These are phyloP conservation scores for Cinchona pubescens DNA, from an alignment of 257 asterid species.

Conservation along the genomic window DNA sequence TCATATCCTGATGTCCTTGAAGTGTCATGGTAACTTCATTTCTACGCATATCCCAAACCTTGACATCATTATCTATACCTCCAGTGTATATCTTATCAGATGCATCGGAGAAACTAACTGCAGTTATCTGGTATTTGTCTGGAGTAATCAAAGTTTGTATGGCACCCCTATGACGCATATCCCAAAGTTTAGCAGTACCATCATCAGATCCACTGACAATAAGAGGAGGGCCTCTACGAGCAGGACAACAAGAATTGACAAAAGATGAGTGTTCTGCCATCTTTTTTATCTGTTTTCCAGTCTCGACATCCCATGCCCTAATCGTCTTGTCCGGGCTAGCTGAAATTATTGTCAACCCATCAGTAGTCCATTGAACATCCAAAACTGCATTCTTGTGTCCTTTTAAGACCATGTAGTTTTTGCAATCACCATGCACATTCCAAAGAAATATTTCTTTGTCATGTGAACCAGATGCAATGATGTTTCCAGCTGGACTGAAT, in stretches of 20 bases:
- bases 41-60: slow-evolving; percentile 92
- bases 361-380: slow-evolving; percentile 91
- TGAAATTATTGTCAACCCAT: slow-evolving; percentile 82
- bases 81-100: slow-evolving; percentile 89
- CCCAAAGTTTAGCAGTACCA: slow-evolving; percentile 99
- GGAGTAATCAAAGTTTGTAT: slow-evolving; percentile 95
- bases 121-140: slow-evolving; percentile 93
- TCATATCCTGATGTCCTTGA: slow-evolving; percentile 93
- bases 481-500: slow-evolving; percentile 83
- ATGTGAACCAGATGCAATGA: slow-evolving; percentile 90
- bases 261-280: slow-evolving; percentile 88
- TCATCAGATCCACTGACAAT: slow-evolving; percentile 97
- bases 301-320: slow-evolving; percentile 95
- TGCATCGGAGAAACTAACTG: slow-evolving; percentile 95
- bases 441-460: slow-evolving; percentile 90
- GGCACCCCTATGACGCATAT: slow-evolving; percentile 96
- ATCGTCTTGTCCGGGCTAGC: slow-evolving; percentile 93
- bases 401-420: slow-evolving; percentile 77
- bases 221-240: slow-evolving; percentile 94
- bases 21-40: slow-evolving; percentile 90
- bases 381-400: slow-evolving; percentile 97
- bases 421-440: slow-evolving; percentile 84
- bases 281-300: slow-evolving; percentile 90
- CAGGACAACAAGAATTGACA: slow-evolving; percentile 87
- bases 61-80: slow-evolving; percentile 88